Base-by-base conservation (phyloP, 352 stramenopile genomes). In the Phytophthora ramorum region DNA sequence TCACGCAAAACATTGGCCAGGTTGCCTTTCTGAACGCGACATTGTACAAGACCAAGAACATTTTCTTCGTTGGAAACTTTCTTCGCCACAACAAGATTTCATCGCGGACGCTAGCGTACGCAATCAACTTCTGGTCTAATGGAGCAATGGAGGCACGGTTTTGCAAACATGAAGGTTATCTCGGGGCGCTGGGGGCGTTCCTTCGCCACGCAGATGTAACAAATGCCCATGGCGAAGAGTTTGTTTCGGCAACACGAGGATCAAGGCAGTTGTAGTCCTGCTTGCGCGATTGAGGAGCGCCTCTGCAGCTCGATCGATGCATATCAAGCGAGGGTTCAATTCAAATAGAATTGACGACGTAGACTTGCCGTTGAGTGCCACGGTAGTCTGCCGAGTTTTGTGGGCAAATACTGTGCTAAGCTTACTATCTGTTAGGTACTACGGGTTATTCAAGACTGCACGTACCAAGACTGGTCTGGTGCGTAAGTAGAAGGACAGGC, bases 71-170 rank as follows among this genome's bases (percentile, higher is more conserved):
- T 2, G 96, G 96, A 22, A 99, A 98, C 63, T 99, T 99, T 64
- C 79, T 99, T 34, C 91, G 98, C 20, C 93, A 99, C 74, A 99
- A 99, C 79, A 92, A 97, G 40, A 98, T 99, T 73, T 98, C 89
- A 34, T 93, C 79, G 22, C 82, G 89, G 34, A 94, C 89, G 55
- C 82, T 99, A 26, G 85, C 96, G 40, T 99, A 96, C 62, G 95
- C 96, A 35, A 99, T 99, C 74, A 92, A 99, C 61, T 99, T 99
- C 79, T 99, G 98, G 98, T 99, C 95, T 24, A 96, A 97, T 52
- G 97, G 97, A 46, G 70, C 75, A 20, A 97, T 96, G 77, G 83
- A 97, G 56, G 92, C 92, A 9, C 85, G 93, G 14, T 99, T 99
- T 65, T 97, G 97, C 66, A 94, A 97, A 72, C 97, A 99, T 69